These are phyloP conservation scores for Pestalotiopsis sp. DNA, from an alignment of 2,329 filamentous ascomycete species.

Conservation along the genomic window DNA sequence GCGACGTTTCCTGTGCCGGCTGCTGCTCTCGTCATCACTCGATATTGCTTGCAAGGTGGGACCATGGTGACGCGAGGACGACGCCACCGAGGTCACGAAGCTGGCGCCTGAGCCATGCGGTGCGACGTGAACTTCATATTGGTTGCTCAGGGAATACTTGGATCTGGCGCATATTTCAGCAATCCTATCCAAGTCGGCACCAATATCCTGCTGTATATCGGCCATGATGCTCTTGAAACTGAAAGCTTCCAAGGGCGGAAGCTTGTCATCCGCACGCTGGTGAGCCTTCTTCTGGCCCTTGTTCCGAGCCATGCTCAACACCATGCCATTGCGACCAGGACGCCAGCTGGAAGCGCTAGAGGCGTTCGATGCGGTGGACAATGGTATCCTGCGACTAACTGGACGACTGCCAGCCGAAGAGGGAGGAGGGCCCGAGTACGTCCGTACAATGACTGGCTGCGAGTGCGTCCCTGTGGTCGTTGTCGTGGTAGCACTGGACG, in stretches of 20 bases:
- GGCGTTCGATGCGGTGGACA: slow-evolving; percentile 23
- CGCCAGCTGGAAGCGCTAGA: slow-evolving; percentile 25
- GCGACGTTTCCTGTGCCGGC: slow-evolving; percentile 39
- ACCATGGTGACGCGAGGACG: slow-evolving; percentile 35
- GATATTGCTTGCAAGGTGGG: slow-evolving; percentile 59
- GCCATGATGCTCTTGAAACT: slow-evolving; percentile 65
- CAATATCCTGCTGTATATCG: slow-evolving; percentile 54
- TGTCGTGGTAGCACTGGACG: slow-evolving; percentile 43
- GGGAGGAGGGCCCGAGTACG: slow-evolving; percentile 53
- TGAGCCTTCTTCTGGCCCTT: slow-evolving; percentile 40
- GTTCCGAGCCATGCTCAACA: slow-evolving; percentile 43
- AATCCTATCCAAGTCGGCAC: slow-evolving; percentile 62
- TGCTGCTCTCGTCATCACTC: slow-evolving; percentile 53
- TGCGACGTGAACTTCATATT: slow-evolving; percentile 65
- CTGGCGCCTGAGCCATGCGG: slow-evolving; percentile 59
- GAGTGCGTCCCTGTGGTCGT: slow-evolving; percentile 51
- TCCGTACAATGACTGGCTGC: slow-evolving; percentile 66
- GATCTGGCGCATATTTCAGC: slow-evolving; percentile 67
- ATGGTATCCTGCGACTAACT: slow-evolving; percentile 29
- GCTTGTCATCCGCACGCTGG: slow-evolving; percentile 34
- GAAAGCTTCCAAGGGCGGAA: slow-evolving; percentile 64
- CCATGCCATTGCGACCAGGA: slow-evolving; percentile 37
- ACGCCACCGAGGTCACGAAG: slow-evolving; percentile 36
- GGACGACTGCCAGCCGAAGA: slow-evolving; percentile 31
- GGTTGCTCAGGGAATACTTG: slow-evolving; percentile 64